A percentile compares a stretch with the other conserved stretches of the same genome.
Evolutionary conservation across 768 basidiomycete species (phyloP).

Genomic region (Tricholomella constricta): DNA sequence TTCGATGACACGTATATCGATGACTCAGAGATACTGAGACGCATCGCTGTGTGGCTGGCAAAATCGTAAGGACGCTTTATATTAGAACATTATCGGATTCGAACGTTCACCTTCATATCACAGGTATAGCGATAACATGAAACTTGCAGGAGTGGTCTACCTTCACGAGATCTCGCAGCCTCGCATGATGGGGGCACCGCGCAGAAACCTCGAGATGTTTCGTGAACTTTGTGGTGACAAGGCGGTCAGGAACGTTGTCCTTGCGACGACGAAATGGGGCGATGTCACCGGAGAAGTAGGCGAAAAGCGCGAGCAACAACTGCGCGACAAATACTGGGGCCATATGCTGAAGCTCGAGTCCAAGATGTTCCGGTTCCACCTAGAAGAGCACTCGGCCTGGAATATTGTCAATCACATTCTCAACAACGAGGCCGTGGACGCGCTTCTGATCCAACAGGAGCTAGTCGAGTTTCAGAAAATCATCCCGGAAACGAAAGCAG

Average conservation of each 20-base stretch:
- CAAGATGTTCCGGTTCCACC: constrained; percentile 34
- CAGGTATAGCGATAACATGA: constrained; percentile 16
- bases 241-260: constrained; percentile 28
- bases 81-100: too few relatives aligned
- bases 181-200: constrained; percentile 34
- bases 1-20: too few relatives aligned
- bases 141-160: constrained; percentile 6
- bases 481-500: background rate
- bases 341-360: constrained; percentile 43
- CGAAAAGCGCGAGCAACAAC: constrained; percentile 41
- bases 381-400: background rate
- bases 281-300: constrained; percentile 36
- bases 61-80: constrained; percentile 23
- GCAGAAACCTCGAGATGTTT: constrained; percentile 33
- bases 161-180: constrained; percentile 18
- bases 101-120: constrained; percentile 13
- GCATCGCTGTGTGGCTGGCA: too few relatives aligned
- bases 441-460: constrained; percentile 3
- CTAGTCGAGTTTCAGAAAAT: background rate
- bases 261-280: constrained; percentile 43
- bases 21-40: too few relatives aligned
- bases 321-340: constrained; percentile 45
- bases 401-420: constrained; percentile 1
- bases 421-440: background rate
- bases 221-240: constrained; percentile 32